Percentiles rank a stretch among this genome's conserved stretches.
phyloP scores from a whole-genome alignment of 129 eudicot species.

The Chrysanthemum lavandulifolium region DNA sequence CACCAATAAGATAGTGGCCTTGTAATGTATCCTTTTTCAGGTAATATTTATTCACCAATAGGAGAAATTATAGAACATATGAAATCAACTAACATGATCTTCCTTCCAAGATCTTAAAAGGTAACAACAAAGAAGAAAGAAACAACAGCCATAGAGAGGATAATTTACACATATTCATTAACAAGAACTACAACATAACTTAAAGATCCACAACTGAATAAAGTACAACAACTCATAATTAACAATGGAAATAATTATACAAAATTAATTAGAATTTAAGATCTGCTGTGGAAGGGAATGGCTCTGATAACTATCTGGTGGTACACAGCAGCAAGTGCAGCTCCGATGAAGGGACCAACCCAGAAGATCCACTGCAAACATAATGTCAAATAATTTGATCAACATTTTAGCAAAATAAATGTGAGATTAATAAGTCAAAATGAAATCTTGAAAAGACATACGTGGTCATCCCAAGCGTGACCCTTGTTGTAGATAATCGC shows the following conservation, averaged over 20 bases:
- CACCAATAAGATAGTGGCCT: too few relatives aligned
- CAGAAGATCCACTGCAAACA: constrained; percentile 65
- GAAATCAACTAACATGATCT: background rate
- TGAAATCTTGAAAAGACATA: constrained; percentile 15
- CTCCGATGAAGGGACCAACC: constrained; percentile 72
- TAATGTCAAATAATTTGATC: background rate
- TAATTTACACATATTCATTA: background rate
- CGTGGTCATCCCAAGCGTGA: constrained; percentile 76
- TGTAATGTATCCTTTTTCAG: too few relatives aligned
- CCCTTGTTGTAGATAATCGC: constrained; percentile 65
- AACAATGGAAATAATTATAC: constrained; percentile 7
- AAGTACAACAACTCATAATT: constrained; percentile 18
- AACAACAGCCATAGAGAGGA: background rate
- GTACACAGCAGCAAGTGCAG: constrained; percentile 68
- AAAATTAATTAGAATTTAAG: constrained; percentile 24
- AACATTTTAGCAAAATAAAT: constrained; percentile 2
- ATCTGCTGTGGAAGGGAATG: constrained; percentile 62
- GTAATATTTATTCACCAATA: too few relatives aligned
- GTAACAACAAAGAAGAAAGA: background rate
- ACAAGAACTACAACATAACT: background rate
- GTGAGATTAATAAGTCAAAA: constrained; percentile 13
- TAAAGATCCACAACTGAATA: constrained; percentile 13
- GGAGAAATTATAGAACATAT: too few relatives aligned
- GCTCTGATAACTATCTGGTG: constrained; percentile 60
- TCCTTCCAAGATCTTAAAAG: background rate